These are phyloP conservation scores for Eucalyptus pauciflora DNA, from an alignment of 345 rosid genomes.

Conservation along the genomic window DNA sequence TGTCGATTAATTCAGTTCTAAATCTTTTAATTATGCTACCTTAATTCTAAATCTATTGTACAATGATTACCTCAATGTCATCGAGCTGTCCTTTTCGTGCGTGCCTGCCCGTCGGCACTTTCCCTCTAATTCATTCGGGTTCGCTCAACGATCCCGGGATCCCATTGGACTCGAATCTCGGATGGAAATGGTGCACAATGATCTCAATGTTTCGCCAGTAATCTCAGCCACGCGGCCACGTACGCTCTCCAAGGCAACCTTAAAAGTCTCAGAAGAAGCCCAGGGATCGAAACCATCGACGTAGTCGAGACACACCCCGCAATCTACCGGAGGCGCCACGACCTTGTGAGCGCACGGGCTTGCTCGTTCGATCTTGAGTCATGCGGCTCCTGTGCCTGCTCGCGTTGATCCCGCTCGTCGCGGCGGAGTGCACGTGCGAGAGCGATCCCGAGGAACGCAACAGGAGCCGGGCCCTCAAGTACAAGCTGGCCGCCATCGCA, in stretches of 20 bases:
- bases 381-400: background rate
- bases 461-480: conserved; percentile 6
- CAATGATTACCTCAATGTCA: too few relatives aligned
- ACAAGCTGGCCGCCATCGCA: conserved; percentile 31
- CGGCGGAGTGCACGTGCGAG: conserved; percentile 13
- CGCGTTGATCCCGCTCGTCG: background rate
- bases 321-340: background rate
- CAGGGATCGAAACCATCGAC: background rate
- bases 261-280: background rate
- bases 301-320: background rate
- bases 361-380: background rate
- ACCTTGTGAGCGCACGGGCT: background rate
- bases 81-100: too few relatives aligned
- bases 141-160: background rate
- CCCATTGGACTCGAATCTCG: background rate
- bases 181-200: background rate
- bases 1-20: too few relatives aligned
- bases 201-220: background rate
- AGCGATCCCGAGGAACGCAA: background rate
- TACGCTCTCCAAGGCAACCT: background rate
- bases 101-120: too few relatives aligned
- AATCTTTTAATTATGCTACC: too few relatives aligned
- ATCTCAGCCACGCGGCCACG: background rate
- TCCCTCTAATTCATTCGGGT: too few relatives aligned
- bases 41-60: too few relatives aligned